Evolutionary conservation across 331 rosid species (phyloP), one percentile per base, ranked within the genome.

Genomic region (Pyracantha coccinea): DNA sequence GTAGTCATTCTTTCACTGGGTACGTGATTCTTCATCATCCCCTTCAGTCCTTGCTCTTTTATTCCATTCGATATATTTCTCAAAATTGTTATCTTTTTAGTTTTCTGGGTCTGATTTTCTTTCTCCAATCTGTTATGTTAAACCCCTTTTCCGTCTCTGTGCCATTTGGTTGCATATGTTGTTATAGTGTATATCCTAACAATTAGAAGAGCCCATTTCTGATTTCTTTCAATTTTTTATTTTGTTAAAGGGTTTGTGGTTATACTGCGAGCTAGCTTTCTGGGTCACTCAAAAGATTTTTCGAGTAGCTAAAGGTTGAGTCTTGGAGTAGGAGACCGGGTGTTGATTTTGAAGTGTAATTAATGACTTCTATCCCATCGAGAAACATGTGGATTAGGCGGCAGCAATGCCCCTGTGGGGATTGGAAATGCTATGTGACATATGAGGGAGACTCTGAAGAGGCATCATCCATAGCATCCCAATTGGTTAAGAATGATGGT

Each of bases 321-420:
- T 32, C 41, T 77, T 69, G 47, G 1, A n/a, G 44, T 55, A 9
- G n/a, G 15, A 23, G 0, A 52, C 20, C 5, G 57, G 17, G n/a
- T 0, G 19, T 52, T 16, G 20, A 52, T 4, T 1, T 55, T 20
- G 21, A 63, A 70, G 57, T 27, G 65, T 55, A 55, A 74, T 25
- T 28, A 58, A 91, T 95, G 99, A 64, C 83, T 5, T 79, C 91
- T 14, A 62, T 83, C 27, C 87, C 96, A 23, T 82, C 88, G 4
- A 92, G 85, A 76, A 90, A 79, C 82, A 79, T 90, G 68, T 94
- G 99, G 95, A 90, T 92, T 84, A 87, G 89, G 71, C 83, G 93
- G 80, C 96, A 90, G 57, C 97, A 90, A 82, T 94, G 97, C 83
- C 99, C 99, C 13, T 95, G 99, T 82, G 96, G 99, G 63, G 99